phyloP scores from a whole-genome alignment of 179 eudicot genomes.

The Sideroxylon spinosum region DNA sequence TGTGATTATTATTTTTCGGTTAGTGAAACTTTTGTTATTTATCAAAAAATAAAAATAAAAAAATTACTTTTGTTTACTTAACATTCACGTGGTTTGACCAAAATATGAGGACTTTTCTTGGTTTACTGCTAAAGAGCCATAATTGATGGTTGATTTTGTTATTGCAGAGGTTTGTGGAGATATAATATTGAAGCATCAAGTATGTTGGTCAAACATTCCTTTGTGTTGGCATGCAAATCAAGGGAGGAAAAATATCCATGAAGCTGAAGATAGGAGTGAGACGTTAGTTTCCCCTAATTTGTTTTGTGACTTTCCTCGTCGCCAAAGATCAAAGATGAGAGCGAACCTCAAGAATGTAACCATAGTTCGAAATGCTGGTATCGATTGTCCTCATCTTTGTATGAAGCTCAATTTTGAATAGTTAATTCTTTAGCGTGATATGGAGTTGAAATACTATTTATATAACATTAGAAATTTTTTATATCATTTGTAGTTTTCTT shows the following conservation, averaged over 20 bases:
- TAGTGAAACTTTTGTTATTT: too few species aligned
- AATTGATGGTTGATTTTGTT: not conserved
- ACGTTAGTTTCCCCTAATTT: constrained; percentile 16
- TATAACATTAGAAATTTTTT: not conserved
- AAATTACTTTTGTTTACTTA: too few species aligned
- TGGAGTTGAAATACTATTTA: not conserved
- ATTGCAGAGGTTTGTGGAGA: not conserved
- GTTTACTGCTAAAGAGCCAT: not conserved
- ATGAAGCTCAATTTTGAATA: not conserved
- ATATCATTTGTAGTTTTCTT: not conserved
- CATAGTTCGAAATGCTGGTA: not conserved
- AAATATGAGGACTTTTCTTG: too few species aligned
- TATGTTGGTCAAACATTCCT: not conserved
- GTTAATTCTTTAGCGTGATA: not conserved
- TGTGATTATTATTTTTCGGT: too few species aligned
- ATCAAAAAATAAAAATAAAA: too few species aligned
- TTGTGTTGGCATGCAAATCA: not conserved
- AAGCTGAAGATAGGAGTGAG: constrained; percentile 3
- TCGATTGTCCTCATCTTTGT: not conserved
- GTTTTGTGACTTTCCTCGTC: constrained; percentile 6
- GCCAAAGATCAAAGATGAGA: constrained; percentile 19
- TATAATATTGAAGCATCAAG: not conserved
- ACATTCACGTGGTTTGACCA: too few species aligned
- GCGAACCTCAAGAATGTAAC: not conserved
- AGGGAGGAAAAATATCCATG: not conserved